Base-by-base conservation (phyloP, 2,329 filamentous ascomycete genomes). In the Pleurostoma richardsiae region DNA sequence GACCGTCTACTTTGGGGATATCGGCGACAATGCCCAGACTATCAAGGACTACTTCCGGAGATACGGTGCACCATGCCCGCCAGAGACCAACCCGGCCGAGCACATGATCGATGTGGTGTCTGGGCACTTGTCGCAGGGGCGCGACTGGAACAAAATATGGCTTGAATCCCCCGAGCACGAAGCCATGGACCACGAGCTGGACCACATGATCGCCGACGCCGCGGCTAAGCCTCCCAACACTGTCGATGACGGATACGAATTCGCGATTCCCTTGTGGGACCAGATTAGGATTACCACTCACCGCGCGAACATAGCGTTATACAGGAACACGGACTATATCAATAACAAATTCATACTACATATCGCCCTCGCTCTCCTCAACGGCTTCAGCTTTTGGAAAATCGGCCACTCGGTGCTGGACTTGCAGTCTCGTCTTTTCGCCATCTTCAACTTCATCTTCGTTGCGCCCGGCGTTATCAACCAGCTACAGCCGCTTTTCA, bases 41-140 rank as follows among this genome's bases (percentile, higher is more conserved):
- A 60, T 87, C 46, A 75, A 73, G 40, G 69, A 68, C 28, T 87
- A 87, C 63, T 91, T 94, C 57, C 79, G 79, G 39, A 68, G 71
- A 26, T 77, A 87, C 49, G 86, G 85, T 4, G 82, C 80, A 0
- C 72, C 28, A 6, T 86, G 85, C 51, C 75, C 77, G 1, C 52
- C 69, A 0, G 77, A 80, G 0, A 80, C 79, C 19, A 90, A 90
- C 55, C 85, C 85, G 2, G 86, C 86, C 1, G 86, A 90, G 61
- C 87, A 83, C 70, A 89, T 90, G 82, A 79, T 90, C 45, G 73
- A 79, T 42, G 72, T 77, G 19, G 73, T 76, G 10, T 77, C 77
- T 2, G 77, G 78, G 0, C 60, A 65, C 33, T 57, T 76, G 1
- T 73, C 71, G 0, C 69, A 71, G 5, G 77, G 77, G 1, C 70